Evolutionary conservation across 164 flowering plant genomes (phyloP).

Genomic region (Malania oleifera): DNA sequence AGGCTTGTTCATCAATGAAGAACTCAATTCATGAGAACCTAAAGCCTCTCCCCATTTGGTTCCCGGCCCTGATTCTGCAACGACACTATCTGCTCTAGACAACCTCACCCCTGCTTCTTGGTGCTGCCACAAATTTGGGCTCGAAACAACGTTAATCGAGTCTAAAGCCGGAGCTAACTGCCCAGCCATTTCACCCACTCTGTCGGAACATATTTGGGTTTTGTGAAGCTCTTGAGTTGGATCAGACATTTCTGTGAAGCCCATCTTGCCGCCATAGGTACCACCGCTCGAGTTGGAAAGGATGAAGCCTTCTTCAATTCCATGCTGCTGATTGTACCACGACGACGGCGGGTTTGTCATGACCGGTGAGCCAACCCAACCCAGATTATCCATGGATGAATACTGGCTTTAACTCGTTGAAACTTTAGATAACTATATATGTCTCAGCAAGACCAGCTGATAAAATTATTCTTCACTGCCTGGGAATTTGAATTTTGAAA

Average conservation of each 20-base stretch:
- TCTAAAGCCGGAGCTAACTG: conserved; percentile 11
- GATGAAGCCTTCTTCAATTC: conserved; percentile 17
- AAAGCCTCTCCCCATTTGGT: conserved; percentile 17
- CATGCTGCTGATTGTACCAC: conserved; percentile 33
- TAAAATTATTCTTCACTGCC: no score
- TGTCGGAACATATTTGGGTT: conserved; percentile 3
- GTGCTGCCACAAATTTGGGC: conserved; percentile 10
- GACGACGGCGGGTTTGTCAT: conserved; percentile 10
- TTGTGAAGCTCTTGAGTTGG: conserved; percentile 16
- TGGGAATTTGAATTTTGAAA: neutral
- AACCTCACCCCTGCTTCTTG: conserved; percentile 17
- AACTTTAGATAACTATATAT: no score
- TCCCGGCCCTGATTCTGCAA: conserved; percentile 7
- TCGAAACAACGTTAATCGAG: conserved; percentile 13
- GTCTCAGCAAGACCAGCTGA: no score
- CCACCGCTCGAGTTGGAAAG: conserved; percentile 17
- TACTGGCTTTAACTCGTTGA: neutral
- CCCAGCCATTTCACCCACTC: conserved; percentile 14
- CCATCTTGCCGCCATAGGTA: conserved; percentile 10
- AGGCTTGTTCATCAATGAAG: conserved; percentile 15
- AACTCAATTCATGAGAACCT: conserved; percentile 13
- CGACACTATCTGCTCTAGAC: conserved; percentile 12
- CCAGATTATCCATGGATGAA: conserved; percentile 35
- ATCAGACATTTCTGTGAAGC: conserved; percentile 12
- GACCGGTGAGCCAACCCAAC: conserved; percentile 32